phyloP scores from a whole-genome alignment of 768 basidiomycete genomes.

The Mycena venus region DNA sequence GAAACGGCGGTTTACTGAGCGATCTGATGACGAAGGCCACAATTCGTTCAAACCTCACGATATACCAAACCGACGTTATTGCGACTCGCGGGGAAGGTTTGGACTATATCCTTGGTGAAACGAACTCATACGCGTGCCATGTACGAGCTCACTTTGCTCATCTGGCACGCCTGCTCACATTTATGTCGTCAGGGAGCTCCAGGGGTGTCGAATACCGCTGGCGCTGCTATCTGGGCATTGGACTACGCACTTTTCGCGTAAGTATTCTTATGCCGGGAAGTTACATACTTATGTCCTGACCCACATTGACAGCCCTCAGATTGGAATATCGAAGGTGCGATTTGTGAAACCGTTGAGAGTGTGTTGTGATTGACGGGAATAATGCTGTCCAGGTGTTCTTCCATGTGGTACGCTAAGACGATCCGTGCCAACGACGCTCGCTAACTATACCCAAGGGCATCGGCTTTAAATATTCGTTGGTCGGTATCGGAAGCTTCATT shows the following conservation, averaged over 20 bases:
- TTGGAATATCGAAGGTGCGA: conserved; percentile 57
- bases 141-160: conserved; percentile 18
- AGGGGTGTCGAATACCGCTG: conserved; percentile 76
- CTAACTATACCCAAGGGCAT: conserved; percentile 51
- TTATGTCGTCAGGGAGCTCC: conserved; percentile 52
- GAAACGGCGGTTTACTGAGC: conserved; percentile 64
- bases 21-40: conserved; percentile 76
- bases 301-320: conserved; percentile 50
- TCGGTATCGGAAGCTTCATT: conserved; percentile 36
- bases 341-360: too few relatives aligned
- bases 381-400: conserved; percentile 62
- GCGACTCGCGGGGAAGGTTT: conserved; percentile 61
- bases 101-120: conserved; percentile 74
- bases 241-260: conserved; percentile 74
- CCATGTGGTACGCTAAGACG: conserved; percentile 53
- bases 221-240: conserved; percentile 77
- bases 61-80: conserved; percentile 64
- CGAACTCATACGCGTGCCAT: conserved; percentile 65
- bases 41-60: conserved; percentile 67
- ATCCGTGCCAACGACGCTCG: too few relatives aligned
- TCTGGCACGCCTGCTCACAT: neutral
- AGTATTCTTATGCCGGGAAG: conserved; percentile 18
- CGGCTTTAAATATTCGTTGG: conserved; percentile 79
- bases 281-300: neutral
- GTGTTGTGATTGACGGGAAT: neutral